Conservation (phyloP, 345 rosid species). For the Aquilaria sinensis region DNA sequence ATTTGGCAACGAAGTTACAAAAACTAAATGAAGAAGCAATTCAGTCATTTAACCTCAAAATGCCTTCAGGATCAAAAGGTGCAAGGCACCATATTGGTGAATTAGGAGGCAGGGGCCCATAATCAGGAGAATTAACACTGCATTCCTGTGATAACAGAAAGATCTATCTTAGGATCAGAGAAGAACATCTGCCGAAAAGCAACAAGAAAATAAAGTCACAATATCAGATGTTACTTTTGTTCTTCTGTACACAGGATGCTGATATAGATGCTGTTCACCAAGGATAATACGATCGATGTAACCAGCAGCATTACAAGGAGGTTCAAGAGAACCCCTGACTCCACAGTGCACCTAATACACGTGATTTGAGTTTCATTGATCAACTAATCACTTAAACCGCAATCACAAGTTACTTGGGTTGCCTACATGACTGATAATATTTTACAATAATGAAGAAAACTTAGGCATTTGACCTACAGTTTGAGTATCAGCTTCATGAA, state of each 20-base stretch:
- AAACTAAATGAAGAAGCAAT: slow-evolving; percentile 1
- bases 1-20: background rate
- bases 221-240: slow-evolving; percentile 31
- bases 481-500: slow-evolving; percentile 21
- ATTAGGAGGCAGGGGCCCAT: slow-evolving; percentile 46
- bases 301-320: slow-evolving; percentile 59
- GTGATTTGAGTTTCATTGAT: slow-evolving; percentile 3
- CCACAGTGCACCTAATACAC: slow-evolving; percentile 44
- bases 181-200: background rate
- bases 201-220: background rate
- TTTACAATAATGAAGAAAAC: too few relatives aligned
- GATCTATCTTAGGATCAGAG: slow-evolving; percentile 3
- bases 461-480: slow-evolving; percentile 30
- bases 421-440: too few relatives aligned
- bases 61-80: slow-evolving; percentile 62
- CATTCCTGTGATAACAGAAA: slow-evolving; percentile 34
- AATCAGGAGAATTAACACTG: slow-evolving; percentile 58
- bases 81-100: slow-evolving; percentile 60
- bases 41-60: slow-evolving; percentile 32
- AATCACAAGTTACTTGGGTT: background rate
- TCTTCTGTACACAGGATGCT: slow-evolving; percentile 44
- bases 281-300: slow-evolving; percentile 42
- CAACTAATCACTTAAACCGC: background rate
- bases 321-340: slow-evolving; percentile 48
- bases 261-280: slow-evolving; percentile 46